phyloP scores from a whole-genome alignment of 169 alveolate genomes.

The Plasmodium gaboni region DNA sequence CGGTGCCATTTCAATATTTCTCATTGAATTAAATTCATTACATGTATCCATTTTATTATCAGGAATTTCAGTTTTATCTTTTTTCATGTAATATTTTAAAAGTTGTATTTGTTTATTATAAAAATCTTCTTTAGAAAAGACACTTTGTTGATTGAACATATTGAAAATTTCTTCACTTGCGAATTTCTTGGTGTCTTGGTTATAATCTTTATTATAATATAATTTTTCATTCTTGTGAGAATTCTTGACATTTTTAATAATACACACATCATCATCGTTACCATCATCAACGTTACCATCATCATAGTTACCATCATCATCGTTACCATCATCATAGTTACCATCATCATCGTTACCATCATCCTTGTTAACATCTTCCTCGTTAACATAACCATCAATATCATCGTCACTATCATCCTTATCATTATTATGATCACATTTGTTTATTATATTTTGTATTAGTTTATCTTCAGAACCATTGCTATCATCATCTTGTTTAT shows the following conservation, averaged over 20 bases:
- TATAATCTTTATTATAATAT: not conserved
- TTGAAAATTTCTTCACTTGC: slow-evolving; percentile 10
- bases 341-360: not conserved
- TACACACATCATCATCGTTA: not conserved
- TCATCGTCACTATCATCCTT: not conserved
- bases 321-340: not conserved
- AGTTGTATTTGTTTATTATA: slow-evolving; percentile 25
- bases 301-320: not conserved
- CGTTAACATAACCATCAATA: not conserved
- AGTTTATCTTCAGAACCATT: too few relatives aligned
- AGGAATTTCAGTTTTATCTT: not conserved
- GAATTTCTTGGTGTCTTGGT: not conserved
- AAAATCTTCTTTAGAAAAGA: slow-evolving; percentile 6
- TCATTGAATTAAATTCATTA: not conserved
- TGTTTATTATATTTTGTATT: too few relatives aligned
- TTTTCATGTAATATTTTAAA: slow-evolving; percentile 18
- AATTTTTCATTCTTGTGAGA: not conserved
- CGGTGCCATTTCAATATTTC: not conserved
- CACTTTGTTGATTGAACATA: slow-evolving; percentile 16
- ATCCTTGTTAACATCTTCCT: not conserved
- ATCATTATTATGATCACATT: not conserved
- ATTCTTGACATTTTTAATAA: not conserved
- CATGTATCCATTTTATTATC: not conserved
- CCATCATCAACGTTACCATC: not conserved
- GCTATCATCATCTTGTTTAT: too few relatives aligned